Evolutionary conservation across 352 stramenopile species (phyloP), one percentile per base, ranked within the genome.

Genomic region (Aphanomyces stellatus): DNA sequence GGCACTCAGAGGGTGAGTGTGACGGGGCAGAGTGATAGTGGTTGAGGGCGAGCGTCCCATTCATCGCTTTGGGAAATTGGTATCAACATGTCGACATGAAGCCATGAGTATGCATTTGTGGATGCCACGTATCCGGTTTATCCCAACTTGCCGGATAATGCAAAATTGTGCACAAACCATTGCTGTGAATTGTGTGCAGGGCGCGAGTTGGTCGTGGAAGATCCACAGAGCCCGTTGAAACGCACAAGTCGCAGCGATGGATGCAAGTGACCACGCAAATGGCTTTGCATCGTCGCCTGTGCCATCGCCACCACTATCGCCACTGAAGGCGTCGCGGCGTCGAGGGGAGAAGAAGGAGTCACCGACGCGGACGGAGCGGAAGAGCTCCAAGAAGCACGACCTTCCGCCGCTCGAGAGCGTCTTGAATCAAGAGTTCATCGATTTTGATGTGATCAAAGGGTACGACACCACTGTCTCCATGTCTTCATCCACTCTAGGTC

Each of bases 391-490:
- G 17, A 67, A 67, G 60, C 34, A 46, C 22, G 37, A 67, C 7
- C 28, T 57, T 27, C 41, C 42, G 31, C 60, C 60, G 24, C 37
- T 57, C 0, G n/a, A n/a, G n/a, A n/a, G n/a, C n/a, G n/a, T n/a
- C n/a, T 41, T 67, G 17, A 55, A 64, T 30, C 56, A 64, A 43
- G 85, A 93, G 53, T 79, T 93, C 51, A 91, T 93, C 49, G 85
- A 93, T 77, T 91, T 91, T 70, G 85, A 93, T 62, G 73, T 91
- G 48, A 91, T 93, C 61, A 93, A 93, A 80, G 85, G 83, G 80
- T 89, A 55, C 22, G 74, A 28, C 19, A 24, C 41, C 24, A 25
- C 24, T 56, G 24, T 56, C 17, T 24, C 35, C 34, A 43, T 69
- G 30, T 42, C 25, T 25, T n/a, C n/a, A 46, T 46, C 8, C 19